These are phyloP conservation scores for Aspergillus novofumigatus DNA, from an alignment of 2,329 filamentous ascomycete genomes.

Conservation along the genomic window DNA sequence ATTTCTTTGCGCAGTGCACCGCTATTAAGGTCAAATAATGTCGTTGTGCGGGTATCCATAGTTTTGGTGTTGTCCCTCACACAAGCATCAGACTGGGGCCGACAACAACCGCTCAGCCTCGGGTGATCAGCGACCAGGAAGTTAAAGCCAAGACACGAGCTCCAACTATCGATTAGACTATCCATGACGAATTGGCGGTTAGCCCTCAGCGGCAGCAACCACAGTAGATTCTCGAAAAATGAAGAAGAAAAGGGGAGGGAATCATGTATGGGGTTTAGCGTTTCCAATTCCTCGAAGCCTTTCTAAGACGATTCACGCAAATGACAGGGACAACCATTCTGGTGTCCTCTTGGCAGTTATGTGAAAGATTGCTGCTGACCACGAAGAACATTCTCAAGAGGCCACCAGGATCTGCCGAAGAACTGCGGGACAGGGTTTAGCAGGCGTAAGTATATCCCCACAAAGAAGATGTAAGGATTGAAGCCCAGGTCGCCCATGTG, in stretches of 20 bases:
- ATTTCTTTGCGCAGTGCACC: neutral
- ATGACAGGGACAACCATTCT: neutral
- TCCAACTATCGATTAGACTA: constrained; percentile 13
- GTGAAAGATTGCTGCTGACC: neutral
- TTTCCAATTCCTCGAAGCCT: neutral
- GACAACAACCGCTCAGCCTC: constrained; percentile 27
- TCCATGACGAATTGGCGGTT: neutral
- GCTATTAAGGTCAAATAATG: neutral
- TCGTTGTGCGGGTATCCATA: constrained; percentile 11
- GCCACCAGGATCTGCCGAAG: neutral
- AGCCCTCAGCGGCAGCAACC: neutral
- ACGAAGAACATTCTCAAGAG: neutral
- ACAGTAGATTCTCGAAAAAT: constrained; percentile 1
- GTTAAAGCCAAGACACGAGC: constrained; percentile 19
- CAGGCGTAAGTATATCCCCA: neutral
- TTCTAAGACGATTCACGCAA: neutral
- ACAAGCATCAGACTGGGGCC: constrained; percentile 13
- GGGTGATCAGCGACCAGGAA: constrained; percentile 31
- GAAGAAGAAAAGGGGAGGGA: neutral
- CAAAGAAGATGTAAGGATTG: neutral
- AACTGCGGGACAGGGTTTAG: neutral
- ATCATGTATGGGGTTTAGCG: neutral
- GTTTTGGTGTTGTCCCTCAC: constrained; percentile 7
- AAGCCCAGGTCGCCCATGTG: neutral
- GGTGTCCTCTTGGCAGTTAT: neutral